A percentile compares a stretch with the other conserved stretches of the same genome.
phyloP scores from a whole-genome alignment of 2,329 filamentous ascomycete genomes.

The Aspergillus sp. region DNA sequence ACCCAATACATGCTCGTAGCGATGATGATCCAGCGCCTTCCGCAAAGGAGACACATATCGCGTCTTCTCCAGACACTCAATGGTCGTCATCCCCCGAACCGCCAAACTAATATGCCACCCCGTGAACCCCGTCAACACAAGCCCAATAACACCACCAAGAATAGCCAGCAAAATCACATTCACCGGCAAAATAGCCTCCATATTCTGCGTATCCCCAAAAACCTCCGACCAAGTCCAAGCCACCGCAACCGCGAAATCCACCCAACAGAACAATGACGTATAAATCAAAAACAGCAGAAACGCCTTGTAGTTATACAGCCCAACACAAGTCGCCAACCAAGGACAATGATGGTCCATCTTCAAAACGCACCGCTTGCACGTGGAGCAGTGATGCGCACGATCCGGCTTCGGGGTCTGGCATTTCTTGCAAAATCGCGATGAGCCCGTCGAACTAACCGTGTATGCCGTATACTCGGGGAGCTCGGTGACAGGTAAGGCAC shows the following conservation, averaged over 20 bases:
- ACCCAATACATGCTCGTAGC: constrained; percentile 45
- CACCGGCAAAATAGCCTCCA: constrained; percentile 73
- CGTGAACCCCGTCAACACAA: constrained; percentile 85
- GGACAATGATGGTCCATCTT: constrained; percentile 99
- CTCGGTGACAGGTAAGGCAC: constrained; percentile 69
- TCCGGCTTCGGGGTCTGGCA: constrained; percentile 93
- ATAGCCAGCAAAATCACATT: constrained; percentile 87
- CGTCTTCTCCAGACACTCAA: constrained; percentile 93
- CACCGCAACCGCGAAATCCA: constrained; percentile 68
- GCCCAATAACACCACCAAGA: constrained; percentile 79
- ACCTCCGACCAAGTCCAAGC: constrained; percentile 84
- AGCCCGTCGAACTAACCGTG: constrained; percentile 87
- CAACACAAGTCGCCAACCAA: constrained; percentile 94
- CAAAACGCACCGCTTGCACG: constrained; percentile 85
- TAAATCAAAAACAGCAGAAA: constrained; percentile 92
- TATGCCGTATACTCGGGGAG: constrained; percentile 62
- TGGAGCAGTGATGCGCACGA: constrained; percentile 92
- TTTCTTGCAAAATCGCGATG: constrained; percentile 90
- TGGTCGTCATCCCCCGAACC: constrained; percentile 76
- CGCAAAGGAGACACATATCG: constrained; percentile 79
- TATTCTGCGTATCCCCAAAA: constrained; percentile 60
- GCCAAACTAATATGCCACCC: constrained; percentile 85
- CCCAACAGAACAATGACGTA: constrained; percentile 76
- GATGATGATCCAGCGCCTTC: constrained; percentile 60
- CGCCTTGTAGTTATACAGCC: constrained; percentile 88